These are phyloP conservation scores for Craterostigma plantagineum DNA, from an alignment of 257 asterid species.

Conservation along the genomic window DNA sequence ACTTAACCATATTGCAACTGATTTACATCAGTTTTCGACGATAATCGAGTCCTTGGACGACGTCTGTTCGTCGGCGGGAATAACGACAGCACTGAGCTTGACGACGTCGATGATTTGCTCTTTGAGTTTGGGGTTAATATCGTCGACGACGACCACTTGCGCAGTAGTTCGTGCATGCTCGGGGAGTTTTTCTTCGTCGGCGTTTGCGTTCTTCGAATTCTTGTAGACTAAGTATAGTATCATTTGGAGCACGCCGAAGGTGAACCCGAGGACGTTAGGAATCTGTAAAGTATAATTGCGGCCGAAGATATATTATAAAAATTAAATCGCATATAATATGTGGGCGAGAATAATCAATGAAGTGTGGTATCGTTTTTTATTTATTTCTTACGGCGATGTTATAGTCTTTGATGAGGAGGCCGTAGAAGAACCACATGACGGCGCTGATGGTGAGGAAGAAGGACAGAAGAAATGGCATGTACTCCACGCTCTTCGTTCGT, in stretches of 20 bases:
- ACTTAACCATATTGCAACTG: no score
- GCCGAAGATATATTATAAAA: neutral
- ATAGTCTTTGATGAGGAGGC: conserved; percentile 31
- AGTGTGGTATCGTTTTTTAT: no score
- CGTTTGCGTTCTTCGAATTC: conserved; percentile 14
- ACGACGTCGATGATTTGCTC: conserved; percentile 38
- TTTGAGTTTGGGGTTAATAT: neutral
- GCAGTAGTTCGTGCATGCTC: no score
- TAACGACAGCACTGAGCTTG: conserved; percentile 22
- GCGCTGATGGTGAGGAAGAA: conserved; percentile 59
- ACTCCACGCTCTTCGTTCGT: conserved; percentile 42
- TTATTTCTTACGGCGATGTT: conserved; percentile 45
- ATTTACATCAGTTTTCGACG: no score
- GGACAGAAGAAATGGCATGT: conserved; percentile 52
- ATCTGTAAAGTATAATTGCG: conserved; percentile 13
- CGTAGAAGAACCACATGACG: conserved; percentile 64
- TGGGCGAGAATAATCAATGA: no score
- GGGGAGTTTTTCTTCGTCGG: conserved; percentile 14
- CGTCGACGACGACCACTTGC: conserved; percentile 8
- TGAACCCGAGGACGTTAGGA: conserved; percentile 48
- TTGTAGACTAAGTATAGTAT: conserved; percentile 23
- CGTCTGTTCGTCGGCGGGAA: no score
- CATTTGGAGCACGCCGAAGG: conserved; percentile 40
- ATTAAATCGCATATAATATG: no score
- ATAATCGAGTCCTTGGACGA: no score